Percentiles rank a stretch among this genome's conserved stretches.
phyloP scores from a whole-genome alignment of 768 basidiomycete species.

The Boletales sp. region DNA sequence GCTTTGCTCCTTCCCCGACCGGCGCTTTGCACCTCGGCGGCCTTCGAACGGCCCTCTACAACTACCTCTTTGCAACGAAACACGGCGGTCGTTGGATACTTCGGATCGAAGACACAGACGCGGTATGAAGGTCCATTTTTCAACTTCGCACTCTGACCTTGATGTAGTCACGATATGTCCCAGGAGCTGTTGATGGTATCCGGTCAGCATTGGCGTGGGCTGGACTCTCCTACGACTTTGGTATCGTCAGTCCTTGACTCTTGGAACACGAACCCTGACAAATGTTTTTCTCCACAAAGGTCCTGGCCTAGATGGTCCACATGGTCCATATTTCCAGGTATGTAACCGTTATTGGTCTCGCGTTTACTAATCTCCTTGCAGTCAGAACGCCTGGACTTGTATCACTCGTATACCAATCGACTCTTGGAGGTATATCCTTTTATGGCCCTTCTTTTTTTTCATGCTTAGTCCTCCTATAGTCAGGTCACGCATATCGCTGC shows the following conservation, averaged over 20 bases:
- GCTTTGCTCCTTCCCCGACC: slow-evolving; percentile 97
- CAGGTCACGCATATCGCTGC: slow-evolving; percentile 88
- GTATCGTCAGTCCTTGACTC: slow-evolving; percentile 37
- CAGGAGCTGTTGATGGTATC: slow-evolving; percentile 82
- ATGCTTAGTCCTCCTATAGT: slow-evolving; percentile 38
- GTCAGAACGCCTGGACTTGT: slow-evolving; percentile 89
- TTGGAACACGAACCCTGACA: slow-evolving; percentile 53
- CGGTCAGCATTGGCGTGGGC: slow-evolving; percentile 82
- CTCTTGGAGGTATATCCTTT: slow-evolving; percentile 63
- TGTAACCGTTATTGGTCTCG: slow-evolving; percentile 70
- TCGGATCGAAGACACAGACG: slow-evolving; percentile 93
- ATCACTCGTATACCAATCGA: slow-evolving; percentile 65
- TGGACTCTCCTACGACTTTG: slow-evolving; percentile 81
- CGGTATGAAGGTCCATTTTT: slow-evolving; percentile 47
- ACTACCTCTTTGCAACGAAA: slow-evolving; percentile 81
- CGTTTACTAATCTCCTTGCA: slow-evolving; percentile 31
- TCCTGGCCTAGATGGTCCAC: slow-evolving; percentile 58
- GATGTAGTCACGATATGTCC: slow-evolving; percentile 70
- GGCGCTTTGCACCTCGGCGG: slow-evolving; percentile 94
- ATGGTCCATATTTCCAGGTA: slow-evolving; percentile 44
- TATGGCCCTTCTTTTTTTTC: background rate
- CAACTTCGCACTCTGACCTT: background rate
- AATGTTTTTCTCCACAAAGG: background rate
- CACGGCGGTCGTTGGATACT: slow-evolving; percentile 86
- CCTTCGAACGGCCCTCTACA: slow-evolving; percentile 90